Conservation (phyloP, 495 filamentous ascomycete genomes). For the Pseudevernia furfuracea region DNA sequence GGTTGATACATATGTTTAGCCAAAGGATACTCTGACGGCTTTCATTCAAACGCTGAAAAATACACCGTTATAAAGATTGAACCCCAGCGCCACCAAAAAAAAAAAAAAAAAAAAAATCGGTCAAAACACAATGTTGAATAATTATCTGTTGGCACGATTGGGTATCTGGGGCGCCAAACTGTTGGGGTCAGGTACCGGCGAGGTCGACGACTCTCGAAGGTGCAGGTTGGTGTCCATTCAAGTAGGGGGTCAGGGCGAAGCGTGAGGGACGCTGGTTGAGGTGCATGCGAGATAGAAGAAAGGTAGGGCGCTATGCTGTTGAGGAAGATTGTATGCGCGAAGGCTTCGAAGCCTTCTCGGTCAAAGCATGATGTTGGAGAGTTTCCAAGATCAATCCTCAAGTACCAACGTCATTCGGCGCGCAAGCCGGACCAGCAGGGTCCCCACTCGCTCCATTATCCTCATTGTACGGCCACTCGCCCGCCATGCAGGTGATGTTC, state of each 20-base stretch:
- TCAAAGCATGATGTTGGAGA: no score
- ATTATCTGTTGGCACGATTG: background rate
- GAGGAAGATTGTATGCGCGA: background rate
- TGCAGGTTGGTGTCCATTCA: background rate
- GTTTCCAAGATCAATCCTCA: no score
- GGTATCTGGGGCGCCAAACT: background rate
- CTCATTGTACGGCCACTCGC: background rate
- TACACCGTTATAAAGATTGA: background rate
- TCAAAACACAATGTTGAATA: background rate
- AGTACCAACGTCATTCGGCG: background rate
- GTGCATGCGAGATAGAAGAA: background rate
- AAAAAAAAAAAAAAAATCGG: no score
- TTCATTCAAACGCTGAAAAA: background rate
- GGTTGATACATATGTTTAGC: background rate
- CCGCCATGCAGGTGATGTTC: background rate
- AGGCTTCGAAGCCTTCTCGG: background rate
- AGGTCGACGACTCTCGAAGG: background rate
- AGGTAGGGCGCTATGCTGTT: background rate
- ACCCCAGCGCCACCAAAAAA: background rate
- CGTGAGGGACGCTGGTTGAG: background rate
- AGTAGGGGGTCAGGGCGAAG: background rate
- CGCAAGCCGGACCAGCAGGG: background rate
- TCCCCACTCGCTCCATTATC: background rate
- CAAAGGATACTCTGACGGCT: no score
- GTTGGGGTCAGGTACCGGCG: background rate